Percentiles rank a stretch among this genome's conserved stretches.
phyloP scores from a whole-genome alignment of 495 filamentous ascomycete species.

The Neurospora africana region DNA sequence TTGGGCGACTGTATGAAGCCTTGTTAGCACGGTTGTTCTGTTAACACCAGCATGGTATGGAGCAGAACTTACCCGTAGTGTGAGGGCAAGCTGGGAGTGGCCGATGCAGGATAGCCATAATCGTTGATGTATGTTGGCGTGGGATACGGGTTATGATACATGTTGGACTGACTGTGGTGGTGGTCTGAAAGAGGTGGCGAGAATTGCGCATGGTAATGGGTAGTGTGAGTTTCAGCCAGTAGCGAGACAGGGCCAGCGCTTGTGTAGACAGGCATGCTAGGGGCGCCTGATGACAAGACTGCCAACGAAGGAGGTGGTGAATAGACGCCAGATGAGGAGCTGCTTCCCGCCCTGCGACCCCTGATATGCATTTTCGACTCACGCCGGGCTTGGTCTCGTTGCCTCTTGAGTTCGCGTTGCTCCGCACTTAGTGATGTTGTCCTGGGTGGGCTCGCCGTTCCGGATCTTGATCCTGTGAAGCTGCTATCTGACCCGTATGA shows the following conservation, averaged over 20 bases:
- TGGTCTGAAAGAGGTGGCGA: slow-evolving; percentile 30
- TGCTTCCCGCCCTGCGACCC: slow-evolving; percentile 30
- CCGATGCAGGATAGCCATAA: slow-evolving; percentile 31
- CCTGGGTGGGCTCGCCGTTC: slow-evolving; percentile 37
- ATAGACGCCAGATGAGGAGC: slow-evolving; percentile 26
- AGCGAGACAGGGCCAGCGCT: slow-evolving; percentile 36
- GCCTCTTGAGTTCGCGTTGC: slow-evolving; percentile 39
- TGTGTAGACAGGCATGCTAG: slow-evolving; percentile 35
- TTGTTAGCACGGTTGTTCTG: slow-evolving; percentile 9
- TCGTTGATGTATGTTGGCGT: slow-evolving; percentile 22
- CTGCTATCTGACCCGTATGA: slow-evolving; percentile 33
- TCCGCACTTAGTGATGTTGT: slow-evolving; percentile 32
- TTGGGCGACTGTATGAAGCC: slow-evolving; percentile 19
- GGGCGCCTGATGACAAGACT: slow-evolving; percentile 26
- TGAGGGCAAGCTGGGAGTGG: slow-evolving; percentile 29
- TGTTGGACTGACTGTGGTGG: slow-evolving; percentile 21
- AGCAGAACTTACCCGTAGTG: slow-evolving; percentile 31
- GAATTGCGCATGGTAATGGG: slow-evolving; percentile 34
- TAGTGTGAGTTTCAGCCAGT: slow-evolving; percentile 31
- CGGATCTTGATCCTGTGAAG: slow-evolving; percentile 32
- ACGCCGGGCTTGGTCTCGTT: slow-evolving; percentile 35
- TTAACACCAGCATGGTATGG: not conserved
- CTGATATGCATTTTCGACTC: slow-evolving; percentile 31
- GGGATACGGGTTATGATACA: slow-evolving; percentile 24
- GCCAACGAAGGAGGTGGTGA: slow-evolving; percentile 31